phyloP scores from a whole-genome alignment of 2,329 filamentous ascomycete genomes.

The Fusarium sp. region DNA sequence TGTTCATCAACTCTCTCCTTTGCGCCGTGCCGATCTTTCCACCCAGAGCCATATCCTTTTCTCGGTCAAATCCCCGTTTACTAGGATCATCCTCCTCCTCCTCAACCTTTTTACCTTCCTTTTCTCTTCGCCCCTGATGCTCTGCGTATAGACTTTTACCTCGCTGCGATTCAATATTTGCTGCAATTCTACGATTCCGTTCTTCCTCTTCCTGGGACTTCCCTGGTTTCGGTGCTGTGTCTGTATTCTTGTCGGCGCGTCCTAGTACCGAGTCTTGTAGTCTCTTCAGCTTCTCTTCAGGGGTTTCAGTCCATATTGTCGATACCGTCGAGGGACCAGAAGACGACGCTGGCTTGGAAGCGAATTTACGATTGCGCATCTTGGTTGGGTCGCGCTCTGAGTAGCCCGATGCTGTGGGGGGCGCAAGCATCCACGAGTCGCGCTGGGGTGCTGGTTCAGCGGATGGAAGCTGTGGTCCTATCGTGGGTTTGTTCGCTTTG shows the following conservation, averaged over 20 bases:
- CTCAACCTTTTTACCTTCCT: constrained; percentile 52
- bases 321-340: constrained; percentile 57
- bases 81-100: constrained; percentile 93
- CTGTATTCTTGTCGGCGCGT: constrained; percentile 58
- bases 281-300: constrained; percentile 84
- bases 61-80: constrained; percentile 85
- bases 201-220: constrained; percentile 65
- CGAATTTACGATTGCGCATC: constrained; percentile 83
- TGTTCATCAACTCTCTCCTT: constrained; percentile 80
- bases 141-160: constrained; percentile 69
- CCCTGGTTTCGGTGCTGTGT: constrained; percentile 53
- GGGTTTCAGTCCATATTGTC: constrained; percentile 90
- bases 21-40: constrained; percentile 77
- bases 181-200: constrained; percentile 57
- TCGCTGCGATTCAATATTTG: constrained; percentile 63
- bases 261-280: constrained; percentile 86
- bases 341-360: constrained; percentile 64
- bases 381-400: constrained; percentile 83
- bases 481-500: constrained; percentile 58
- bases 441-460: constrained; percentile 66
- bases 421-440: constrained; percentile 86
- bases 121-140: constrained; percentile 53
- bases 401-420: constrained; percentile 66
- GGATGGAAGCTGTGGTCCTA: constrained; percentile 49
- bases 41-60: constrained; percentile 90